Evolutionary conservation across 371 early-diverging fungal species (phyloP), one percentile per base, ranked within the genome.

Genomic region (Circinella minor): DNA sequence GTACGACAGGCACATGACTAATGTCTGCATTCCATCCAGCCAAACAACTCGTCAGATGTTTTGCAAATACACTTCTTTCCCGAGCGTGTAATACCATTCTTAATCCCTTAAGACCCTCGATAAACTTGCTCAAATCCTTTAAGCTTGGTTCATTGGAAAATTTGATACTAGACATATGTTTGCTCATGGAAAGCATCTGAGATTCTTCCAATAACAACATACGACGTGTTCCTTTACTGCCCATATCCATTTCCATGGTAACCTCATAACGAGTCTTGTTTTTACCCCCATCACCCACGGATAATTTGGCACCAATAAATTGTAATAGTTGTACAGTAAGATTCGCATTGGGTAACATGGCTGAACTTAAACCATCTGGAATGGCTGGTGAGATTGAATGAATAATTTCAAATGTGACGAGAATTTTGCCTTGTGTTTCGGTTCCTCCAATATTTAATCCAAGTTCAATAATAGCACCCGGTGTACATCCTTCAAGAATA

Each of bases 391-490:
- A 83, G 17, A 76, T 73, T 6, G 80, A 77, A 49, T 88, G 86
- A 1, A 72, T 83, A 59, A 89, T 85, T 61, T 86, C 83, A 57
- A 89, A 82, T 10, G 81, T 79, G 49, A 86, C 79, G 20, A 66
- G 71, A 0, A 81, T 66, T 61, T 76, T 79, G 36, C 72, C 76
- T 46, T 61, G 64, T 18, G 74, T 67, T 27, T 74, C 68, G 3
- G 66, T 66, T 10, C 73, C 55, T n/a, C 62, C 55, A 27, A 71
- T 62, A 14, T 81, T 77, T 55, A 90, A 67, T 38, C 89, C 88
- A 9, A 90, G 75, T 71, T 90, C 90, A 51, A 90, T 79, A 8
- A 81, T 86, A 13, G 88, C 81, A 36, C 89, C 89, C 13, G 83
- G 75, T 39, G 81, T 82, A 36, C 87, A 87, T 8, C 84, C 81